Percentiles rank a stretch among this genome's conserved stretches.
phyloP scores from a whole-genome alignment of 495 filamentous ascomycete species.

The Penicillium steckii region DNA sequence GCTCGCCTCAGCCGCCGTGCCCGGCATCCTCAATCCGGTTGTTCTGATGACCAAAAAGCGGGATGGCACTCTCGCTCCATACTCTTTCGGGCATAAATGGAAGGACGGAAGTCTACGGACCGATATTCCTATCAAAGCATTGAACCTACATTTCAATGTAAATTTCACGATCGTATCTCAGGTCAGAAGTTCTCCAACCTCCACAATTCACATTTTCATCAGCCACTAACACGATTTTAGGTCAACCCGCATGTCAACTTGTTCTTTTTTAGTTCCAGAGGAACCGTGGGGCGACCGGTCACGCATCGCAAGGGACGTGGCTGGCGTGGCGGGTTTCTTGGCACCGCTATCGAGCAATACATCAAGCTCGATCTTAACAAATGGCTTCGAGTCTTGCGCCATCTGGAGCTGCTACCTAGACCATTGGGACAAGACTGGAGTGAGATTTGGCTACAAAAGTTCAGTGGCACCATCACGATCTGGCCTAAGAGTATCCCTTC shows the following conservation, averaged over 20 bases:
- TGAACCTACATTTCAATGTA: constrained; percentile 96
- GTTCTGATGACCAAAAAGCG: constrained; percentile 92
- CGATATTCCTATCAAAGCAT: constrained; percentile 88
- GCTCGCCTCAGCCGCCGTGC: constrained; percentile 91
- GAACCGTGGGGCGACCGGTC: constrained; percentile 86
- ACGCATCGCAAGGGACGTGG: constrained; percentile 91
- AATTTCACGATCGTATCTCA: constrained; percentile 95
- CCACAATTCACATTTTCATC: too few species aligned
- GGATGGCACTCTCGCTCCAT: constrained; percentile 73
- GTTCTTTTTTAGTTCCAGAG: constrained; percentile 95
- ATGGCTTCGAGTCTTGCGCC: constrained; percentile 91
- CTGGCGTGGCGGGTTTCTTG: constrained; percentile 93
- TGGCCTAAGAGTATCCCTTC: constrained; percentile 75
- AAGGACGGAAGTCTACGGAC: constrained; percentile 93
- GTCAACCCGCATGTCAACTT: constrained; percentile 98
- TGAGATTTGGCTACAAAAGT: constrained; percentile 91
- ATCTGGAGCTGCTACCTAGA: constrained; percentile 86
- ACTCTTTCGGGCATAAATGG: constrained; percentile 96
- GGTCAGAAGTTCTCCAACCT: constrained; percentile 28
- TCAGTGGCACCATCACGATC: constrained; percentile 92
- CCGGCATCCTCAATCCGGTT: constrained; percentile 93
- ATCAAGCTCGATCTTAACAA: constrained; percentile 94
- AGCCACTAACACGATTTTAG: constrained; percentile 20
- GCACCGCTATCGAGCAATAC: constrained; percentile 88
- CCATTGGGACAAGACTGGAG: constrained; percentile 96